phyloP scores from a whole-genome alignment of 208 protist species.

The Balamuthia mandrillaris region DNA sequence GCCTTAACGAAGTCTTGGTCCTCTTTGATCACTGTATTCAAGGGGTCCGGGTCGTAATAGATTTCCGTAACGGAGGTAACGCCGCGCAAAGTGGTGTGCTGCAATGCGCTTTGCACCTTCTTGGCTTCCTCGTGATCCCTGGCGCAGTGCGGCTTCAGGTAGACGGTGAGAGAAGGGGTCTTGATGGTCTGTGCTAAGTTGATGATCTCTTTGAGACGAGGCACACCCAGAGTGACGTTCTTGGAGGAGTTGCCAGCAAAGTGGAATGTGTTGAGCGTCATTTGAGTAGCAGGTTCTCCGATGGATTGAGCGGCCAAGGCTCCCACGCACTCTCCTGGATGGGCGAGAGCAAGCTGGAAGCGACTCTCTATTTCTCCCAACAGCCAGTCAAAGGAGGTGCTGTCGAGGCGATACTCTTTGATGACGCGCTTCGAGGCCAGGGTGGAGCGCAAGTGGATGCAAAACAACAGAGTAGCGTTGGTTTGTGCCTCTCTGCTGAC shows the following conservation, averaged over 20 bases:
- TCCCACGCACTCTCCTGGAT: conserved; percentile 97
- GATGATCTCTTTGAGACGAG: conserved; percentile 98
- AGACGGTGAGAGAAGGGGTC: conserved; percentile 92
- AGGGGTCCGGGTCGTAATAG: conserved; percentile 93
- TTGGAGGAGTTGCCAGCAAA: conserved; percentile 92
- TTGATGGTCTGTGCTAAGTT: conserved; percentile 94
- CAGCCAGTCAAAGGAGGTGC: conserved; percentile 90
- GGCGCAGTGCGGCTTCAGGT: conserved; percentile 64
- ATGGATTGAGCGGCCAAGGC: conserved; percentile 98
- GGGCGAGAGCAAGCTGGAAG: conserved; percentile 87
- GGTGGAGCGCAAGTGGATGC: conserved; percentile 85
- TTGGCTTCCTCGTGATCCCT: conserved; percentile 65
- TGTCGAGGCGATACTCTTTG: conserved; percentile 86
- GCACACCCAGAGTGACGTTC: conserved; percentile 99
- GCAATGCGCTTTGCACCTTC: conserved; percentile 83
- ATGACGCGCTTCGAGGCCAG: conserved; percentile 90
- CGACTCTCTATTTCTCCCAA: conserved; percentile 90
- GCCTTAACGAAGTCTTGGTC: conserved; percentile 82
- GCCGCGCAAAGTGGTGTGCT: conserved; percentile 89
- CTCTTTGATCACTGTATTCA: conserved; percentile 87
- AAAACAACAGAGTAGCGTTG: conserved; percentile 92
- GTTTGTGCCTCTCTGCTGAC: conserved; percentile 85
- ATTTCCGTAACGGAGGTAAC: conserved; percentile 89
- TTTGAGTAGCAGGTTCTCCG: conserved; percentile 99
- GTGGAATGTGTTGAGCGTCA: conserved; percentile 99